A percentile compares a stretch with the other conserved stretches of the same genome.
These are phyloP conservation scores for Areca catechu DNA, from an alignment of 176 grass and related monocot genomes.

Conservation along the genomic window DNA sequence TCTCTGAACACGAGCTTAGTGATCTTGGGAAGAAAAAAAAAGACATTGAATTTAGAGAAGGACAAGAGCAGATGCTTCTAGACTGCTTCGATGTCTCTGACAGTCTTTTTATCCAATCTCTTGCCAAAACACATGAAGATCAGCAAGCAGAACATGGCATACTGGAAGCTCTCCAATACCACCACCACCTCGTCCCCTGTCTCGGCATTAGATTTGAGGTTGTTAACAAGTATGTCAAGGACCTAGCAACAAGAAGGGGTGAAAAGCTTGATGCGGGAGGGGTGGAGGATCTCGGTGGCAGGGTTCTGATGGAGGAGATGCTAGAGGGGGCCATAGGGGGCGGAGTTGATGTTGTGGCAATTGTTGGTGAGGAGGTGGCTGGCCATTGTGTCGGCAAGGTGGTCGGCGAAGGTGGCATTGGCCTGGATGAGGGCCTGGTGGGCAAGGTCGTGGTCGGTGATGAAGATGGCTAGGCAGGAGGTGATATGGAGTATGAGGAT, in stretches of 20 bases:
- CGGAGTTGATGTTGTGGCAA: constrained; percentile 39
- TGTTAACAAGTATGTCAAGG: constrained; percentile 24
- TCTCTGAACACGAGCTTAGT: too few species aligned
- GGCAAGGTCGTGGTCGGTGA: constrained; percentile 20
- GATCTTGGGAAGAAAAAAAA: too few species aligned
- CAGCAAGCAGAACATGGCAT: constrained; percentile 62
- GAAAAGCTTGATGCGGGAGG: too few species aligned
- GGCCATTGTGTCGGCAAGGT: constrained; percentile 6
- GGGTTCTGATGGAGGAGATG: constrained; percentile 33
- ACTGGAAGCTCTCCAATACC: constrained; percentile 49
- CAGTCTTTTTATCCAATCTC: constrained; percentile 6
- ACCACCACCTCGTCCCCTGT: constrained; percentile 1
- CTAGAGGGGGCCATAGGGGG: constrained; percentile 35
- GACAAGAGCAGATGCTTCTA: constrained; percentile 19
- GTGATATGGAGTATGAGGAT: constrained; percentile 32
- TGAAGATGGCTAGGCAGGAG: constrained; percentile 27
- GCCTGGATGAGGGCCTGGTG: constrained; percentile 42
- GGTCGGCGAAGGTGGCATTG: constrained; percentile 37
- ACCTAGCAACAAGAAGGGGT: constrained; percentile 30
- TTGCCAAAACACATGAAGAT: constrained; percentile 72
- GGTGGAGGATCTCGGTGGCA: constrained; percentile 29
- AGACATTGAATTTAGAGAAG: too few species aligned
- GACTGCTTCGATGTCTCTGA: constrained; percentile 30
- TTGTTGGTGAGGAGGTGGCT: constrained; percentile 23
- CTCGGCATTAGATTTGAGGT: constrained; percentile 6